A percentile compares a stretch with the other conserved stretches of the same genome.
phyloP scores from a whole-genome alignment of 2,329 filamentous ascomycete species.

The Calonectria henricotiae region DNA sequence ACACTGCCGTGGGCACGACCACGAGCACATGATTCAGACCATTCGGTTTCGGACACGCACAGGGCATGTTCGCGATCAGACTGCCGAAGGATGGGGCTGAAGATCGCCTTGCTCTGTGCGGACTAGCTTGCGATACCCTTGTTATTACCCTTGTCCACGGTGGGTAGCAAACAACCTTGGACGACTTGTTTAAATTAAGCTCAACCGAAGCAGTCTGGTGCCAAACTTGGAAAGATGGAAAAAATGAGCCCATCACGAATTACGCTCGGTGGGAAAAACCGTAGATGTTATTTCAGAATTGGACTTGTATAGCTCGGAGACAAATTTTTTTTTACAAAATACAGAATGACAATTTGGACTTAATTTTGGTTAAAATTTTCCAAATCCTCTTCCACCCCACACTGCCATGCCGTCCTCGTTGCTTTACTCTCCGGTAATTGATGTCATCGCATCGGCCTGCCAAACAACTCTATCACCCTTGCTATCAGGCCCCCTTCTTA shows the following conservation, averaged over 20 bases:
- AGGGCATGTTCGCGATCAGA: slow-evolving; percentile 16
- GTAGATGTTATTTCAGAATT: neutral
- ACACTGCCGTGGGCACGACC: neutral
- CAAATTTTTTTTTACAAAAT: neutral
- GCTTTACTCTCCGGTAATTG: slow-evolving; percentile 46
- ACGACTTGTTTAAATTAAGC: neutral
- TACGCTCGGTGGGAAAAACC: neutral
- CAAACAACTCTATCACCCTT: slow-evolving; percentile 43
- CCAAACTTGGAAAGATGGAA: neutral
- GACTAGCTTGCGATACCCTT: slow-evolving; percentile 12
- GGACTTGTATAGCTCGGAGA: neutral
- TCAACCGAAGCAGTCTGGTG: neutral
- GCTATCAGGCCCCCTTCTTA: slow-evolving; percentile 42
- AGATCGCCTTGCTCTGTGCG: neutral
- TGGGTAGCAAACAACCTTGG: no score
- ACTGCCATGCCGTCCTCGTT: slow-evolving; percentile 45
- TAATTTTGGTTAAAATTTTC: neutral
- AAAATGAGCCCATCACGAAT: neutral
- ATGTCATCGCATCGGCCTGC: slow-evolving; percentile 19
- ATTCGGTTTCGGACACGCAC: neutral
- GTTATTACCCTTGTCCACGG: neutral
- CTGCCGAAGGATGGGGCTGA: slow-evolving; percentile 1
- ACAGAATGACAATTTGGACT: neutral
- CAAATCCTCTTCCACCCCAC: neutral
- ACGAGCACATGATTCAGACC: neutral